Conservation (phyloP, 352 stramenopile genomes). For the Phytophthora kernoviae region DNA sequence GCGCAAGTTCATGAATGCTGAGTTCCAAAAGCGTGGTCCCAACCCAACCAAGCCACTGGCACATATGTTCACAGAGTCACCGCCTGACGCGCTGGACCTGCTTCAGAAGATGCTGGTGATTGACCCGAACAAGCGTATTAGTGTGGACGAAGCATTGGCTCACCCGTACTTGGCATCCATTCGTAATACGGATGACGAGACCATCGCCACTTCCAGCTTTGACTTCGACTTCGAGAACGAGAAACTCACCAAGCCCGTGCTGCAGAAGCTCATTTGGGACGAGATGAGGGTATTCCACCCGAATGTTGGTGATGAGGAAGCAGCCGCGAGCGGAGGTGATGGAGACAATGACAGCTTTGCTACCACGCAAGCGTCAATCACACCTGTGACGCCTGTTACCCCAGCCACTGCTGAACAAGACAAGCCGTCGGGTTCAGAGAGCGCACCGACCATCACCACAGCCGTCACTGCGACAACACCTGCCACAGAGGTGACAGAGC, state of each 20-base stretch:
- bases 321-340: conserved; percentile 5
- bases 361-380: conserved; percentile 30
- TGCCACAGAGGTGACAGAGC: conserved; percentile 17
- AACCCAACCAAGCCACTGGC: conserved; percentile 68
- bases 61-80: conserved; percentile 77
- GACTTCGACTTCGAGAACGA: conserved; percentile 91
- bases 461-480: conserved; percentile 14
- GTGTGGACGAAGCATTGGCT: conserved; percentile 89
- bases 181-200: conserved; percentile 91
- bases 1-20: conserved; percentile 85
- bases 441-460: conserved; percentile 4
- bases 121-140: conserved; percentile 91
- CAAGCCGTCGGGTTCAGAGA: neutral
- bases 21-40: conserved; percentile 74
- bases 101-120: conserved; percentile 93
- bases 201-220: conserved; percentile 64
- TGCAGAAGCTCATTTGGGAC: conserved; percentile 87
- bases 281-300: conserved; percentile 86
- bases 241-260: conserved; percentile 80
- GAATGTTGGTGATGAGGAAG: conserved; percentile 45
- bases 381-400: conserved; percentile 43
- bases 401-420: conserved; percentile 21
- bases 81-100: conserved; percentile 79
- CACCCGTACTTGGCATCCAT: conserved; percentile 91
- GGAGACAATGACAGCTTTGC: conserved; percentile 26